Percentiles rank a stretch among this genome's conserved stretches.
Conservation (phyloP, 2,329 filamentous ascomycete species). For the Cylindrodendrum hubeiense region DNA sequence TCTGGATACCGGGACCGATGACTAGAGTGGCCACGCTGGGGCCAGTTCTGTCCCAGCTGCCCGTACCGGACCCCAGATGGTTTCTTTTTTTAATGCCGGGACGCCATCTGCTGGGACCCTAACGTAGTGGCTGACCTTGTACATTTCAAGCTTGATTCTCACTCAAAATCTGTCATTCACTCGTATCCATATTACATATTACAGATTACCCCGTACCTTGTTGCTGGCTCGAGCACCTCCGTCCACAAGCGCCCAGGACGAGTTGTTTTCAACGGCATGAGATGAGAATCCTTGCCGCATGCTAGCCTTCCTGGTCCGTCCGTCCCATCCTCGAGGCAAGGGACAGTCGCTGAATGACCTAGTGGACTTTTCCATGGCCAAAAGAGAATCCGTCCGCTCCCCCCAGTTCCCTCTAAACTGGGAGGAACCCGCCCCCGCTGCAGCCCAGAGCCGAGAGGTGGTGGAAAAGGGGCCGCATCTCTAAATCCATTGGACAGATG, state of each 20-base stretch:
- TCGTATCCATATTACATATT: too few species aligned
- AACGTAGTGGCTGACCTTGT: not conserved
- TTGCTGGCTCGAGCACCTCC: not conserved
- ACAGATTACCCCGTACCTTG: too few species aligned
- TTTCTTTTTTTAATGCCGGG: constrained; percentile 12
- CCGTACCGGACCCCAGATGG: constrained; percentile 15
- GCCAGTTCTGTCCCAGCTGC: constrained; percentile 1
- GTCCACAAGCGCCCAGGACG: not conserved
- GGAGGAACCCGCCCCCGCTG: constrained; percentile 28
- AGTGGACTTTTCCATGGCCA: constrained; percentile 8
- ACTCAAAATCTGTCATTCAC: constrained; percentile 4
- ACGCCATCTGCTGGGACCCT: not conserved
- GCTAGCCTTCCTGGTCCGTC: constrained; percentile 19
- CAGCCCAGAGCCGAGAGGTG: constrained; percentile 23
- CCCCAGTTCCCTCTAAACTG: constrained; percentile 9
- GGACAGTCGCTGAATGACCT: constrained; percentile 1
- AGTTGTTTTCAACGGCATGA: constrained; percentile 21
- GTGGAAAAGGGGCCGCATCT: constrained; percentile 27
- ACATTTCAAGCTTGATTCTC: not conserved
- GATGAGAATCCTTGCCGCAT: constrained; percentile 15
- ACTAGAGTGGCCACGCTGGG: not conserved
- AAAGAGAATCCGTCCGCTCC: constrained; percentile 10
- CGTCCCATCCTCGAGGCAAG: constrained; percentile 16
- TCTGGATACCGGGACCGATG: not conserved
- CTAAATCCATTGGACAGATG: constrained; percentile 27